phyloP scores from a whole-genome alignment of 257 asterid species.

The Solanum tacnaense region DNA sequence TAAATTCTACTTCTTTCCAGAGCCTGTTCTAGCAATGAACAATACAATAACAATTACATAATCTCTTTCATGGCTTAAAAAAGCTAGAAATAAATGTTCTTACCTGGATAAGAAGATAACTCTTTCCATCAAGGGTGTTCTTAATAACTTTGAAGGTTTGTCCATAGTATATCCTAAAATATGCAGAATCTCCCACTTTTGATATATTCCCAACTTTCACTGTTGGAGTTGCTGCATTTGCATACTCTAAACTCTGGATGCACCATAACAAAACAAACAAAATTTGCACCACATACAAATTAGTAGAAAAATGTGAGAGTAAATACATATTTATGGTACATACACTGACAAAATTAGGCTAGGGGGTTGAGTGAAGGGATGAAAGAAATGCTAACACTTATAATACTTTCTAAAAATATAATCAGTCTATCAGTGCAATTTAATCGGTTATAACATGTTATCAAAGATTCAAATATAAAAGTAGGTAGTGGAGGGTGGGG shows the following conservation, averaged over 20 bases:
- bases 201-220: slow-evolving; percentile 65
- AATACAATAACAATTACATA: not conserved
- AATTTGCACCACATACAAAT: slow-evolving; percentile 10
- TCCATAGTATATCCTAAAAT: slow-evolving; percentile 70
- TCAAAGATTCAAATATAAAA: not conserved
- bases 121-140: slow-evolving; percentile 80
- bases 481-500: slow-evolving; percentile 6
- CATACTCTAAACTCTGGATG: not conserved
- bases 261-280: slow-evolving; percentile 12
- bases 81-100: slow-evolving; percentile 16
- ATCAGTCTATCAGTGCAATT: not conserved
- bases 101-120: slow-evolving; percentile 99
- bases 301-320: not conserved
- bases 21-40: not conserved
- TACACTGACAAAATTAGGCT: not conserved
- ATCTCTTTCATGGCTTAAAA: not conserved
- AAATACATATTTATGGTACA: slow-evolving; percentile 7
- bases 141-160: slow-evolving; percentile 89
- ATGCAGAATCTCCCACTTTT: slow-evolving; percentile 58
- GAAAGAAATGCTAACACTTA: not conserved
- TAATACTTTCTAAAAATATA: not conserved
- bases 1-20: not conserved
- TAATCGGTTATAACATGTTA: not conserved
- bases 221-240: slow-evolving; percentile 26
- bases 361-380: not conserved